A percentile compares a stretch with the other conserved stretches of the same genome.
These are phyloP conservation scores for Fusarium sp. DNA, from an alignment of 2,329 filamentous ascomycete genomes.

Conservation along the genomic window DNA sequence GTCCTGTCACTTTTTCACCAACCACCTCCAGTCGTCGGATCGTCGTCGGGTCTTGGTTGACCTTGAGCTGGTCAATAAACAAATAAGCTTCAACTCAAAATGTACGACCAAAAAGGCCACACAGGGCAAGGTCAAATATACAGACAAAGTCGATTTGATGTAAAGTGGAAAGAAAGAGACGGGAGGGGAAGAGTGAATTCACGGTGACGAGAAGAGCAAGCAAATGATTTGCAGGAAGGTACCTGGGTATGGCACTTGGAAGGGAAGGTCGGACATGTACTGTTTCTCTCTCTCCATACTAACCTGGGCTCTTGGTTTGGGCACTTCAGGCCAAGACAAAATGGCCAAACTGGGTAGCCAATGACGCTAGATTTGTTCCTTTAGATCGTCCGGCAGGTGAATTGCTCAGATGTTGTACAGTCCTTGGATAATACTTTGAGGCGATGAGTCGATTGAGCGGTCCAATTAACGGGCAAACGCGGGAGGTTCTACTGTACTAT, in stretches of 20 bases:
- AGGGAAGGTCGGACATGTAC: slow-evolving; percentile 9
- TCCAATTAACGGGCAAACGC: slow-evolving; percentile 36
- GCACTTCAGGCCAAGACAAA: slow-evolving; percentile 32
- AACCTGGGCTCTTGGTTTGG: slow-evolving; percentile 1
- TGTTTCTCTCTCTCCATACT: neutral
- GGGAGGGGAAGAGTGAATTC: slow-evolving; percentile 7
- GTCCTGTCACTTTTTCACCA: slow-evolving; percentile 31
- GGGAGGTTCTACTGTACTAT: neutral
- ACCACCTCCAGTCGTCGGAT: slow-evolving; percentile 38
- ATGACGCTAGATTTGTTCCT: slow-evolving; percentile 43
- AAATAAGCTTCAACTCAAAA: slow-evolving; percentile 31
- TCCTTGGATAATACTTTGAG: slow-evolving; percentile 33
- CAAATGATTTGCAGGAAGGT: slow-evolving; percentile 26
- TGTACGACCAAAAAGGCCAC: slow-evolving; percentile 5
- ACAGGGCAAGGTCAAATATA: slow-evolving; percentile 19
- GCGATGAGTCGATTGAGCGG: slow-evolving; percentile 25
- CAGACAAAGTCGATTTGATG: slow-evolving; percentile 7
- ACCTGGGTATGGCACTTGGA: neutral
- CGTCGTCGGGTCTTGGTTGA: slow-evolving; percentile 22
- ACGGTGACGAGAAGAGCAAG: slow-evolving; percentile 18
- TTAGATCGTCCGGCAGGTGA: slow-evolving; percentile 44
- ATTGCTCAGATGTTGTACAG: slow-evolving; percentile 41
- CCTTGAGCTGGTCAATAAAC: slow-evolving; percentile 21
- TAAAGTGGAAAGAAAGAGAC: slow-evolving; percentile 1
- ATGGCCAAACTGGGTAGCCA: slow-evolving; percentile 40